phyloP scores from a whole-genome alignment of 345 rosid species.

The Toxicodendron radicans region DNA sequence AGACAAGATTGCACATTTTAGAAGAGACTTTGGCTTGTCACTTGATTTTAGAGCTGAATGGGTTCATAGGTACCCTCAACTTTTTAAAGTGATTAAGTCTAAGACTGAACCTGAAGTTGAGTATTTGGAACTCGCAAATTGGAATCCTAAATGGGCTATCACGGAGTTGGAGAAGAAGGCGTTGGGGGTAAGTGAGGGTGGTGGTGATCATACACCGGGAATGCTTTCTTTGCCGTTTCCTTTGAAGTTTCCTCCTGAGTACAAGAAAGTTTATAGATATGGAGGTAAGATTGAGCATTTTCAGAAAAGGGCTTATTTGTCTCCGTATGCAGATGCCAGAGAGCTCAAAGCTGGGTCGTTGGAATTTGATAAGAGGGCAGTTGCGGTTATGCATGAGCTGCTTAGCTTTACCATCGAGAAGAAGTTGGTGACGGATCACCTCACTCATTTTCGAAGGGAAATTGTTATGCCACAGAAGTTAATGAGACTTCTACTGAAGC shows the following conservation, averaged over 20 bases:
- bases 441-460: conserved; percentile 78
- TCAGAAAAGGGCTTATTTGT: conserved; percentile 72
- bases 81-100: conserved; percentile 51
- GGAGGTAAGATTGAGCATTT: conserved; percentile 83
- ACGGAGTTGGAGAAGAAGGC: conserved; percentile 78
- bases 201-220: conserved; percentile 52
- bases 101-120: conserved; percentile 42
- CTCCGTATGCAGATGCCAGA: conserved; percentile 79
- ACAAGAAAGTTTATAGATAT: conserved; percentile 69
- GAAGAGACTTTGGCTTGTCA: conserved; percentile 86
- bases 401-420: conserved; percentile 88
- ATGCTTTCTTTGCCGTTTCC: conserved; percentile 74
- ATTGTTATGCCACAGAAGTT: conserved; percentile 89
- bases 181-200: conserved; percentile 36
- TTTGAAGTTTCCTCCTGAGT: conserved; percentile 69
- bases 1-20: conserved; percentile 69
- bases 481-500: conserved; percentile 90
- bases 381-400: conserved; percentile 83
- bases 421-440: conserved; percentile 87
- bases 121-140: conserved; percentile 66
- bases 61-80: conserved; percentile 69
- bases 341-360: conserved; percentile 71
- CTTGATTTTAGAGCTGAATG: conserved; percentile 68
- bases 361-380: conserved; percentile 90
- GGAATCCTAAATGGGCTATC: conserved; percentile 85